These are phyloP conservation scores for Coelastrella sp. DNA, from an alignment of 139 green algal genomes.

Conservation along the genomic window DNA sequence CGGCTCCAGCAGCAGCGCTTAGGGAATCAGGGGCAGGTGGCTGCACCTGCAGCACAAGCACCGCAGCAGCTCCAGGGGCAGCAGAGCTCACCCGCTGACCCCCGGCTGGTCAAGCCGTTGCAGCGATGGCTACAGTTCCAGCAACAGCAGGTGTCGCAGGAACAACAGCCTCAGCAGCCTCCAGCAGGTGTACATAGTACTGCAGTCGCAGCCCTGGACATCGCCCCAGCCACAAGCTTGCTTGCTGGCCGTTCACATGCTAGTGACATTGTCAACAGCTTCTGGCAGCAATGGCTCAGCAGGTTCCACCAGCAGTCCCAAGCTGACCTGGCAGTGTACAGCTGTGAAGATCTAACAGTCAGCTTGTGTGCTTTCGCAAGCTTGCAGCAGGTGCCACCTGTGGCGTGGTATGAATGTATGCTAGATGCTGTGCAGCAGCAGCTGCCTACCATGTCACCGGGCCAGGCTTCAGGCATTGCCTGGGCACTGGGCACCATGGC, in stretches of 20 bases:
- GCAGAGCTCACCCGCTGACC: not conserved
- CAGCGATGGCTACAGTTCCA: not conserved
- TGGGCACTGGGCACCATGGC: slow-evolving; percentile 28
- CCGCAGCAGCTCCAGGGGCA: not conserved
- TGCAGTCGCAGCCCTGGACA: slow-evolving; percentile 1
- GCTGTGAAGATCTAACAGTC: slow-evolving; percentile 21
- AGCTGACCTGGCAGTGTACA: not conserved
- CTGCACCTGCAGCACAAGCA: not conserved
- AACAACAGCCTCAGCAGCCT: not conserved
- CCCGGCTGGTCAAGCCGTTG: not conserved
- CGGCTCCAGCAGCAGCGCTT: slow-evolving; percentile 4
- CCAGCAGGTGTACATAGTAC: too few species aligned
- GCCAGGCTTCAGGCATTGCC: slow-evolving; percentile 26
- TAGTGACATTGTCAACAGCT: not conserved
- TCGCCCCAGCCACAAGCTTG: not conserved
- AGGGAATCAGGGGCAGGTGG: too few species aligned
- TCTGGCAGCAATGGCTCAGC: slow-evolving; percentile 33
- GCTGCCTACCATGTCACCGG: not conserved
- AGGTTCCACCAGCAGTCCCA: not conserved
- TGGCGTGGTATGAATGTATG: slow-evolving; percentile 32
- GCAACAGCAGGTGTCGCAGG: not conserved
- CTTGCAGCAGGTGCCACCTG: slow-evolving; percentile 11
- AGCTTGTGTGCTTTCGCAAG: not conserved
- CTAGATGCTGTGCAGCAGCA: slow-evolving; percentile 36
- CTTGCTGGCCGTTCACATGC: too few species aligned